Conservation (phyloP, 768 basidiomycete genomes). For the Leccinum truebloodii region DNA sequence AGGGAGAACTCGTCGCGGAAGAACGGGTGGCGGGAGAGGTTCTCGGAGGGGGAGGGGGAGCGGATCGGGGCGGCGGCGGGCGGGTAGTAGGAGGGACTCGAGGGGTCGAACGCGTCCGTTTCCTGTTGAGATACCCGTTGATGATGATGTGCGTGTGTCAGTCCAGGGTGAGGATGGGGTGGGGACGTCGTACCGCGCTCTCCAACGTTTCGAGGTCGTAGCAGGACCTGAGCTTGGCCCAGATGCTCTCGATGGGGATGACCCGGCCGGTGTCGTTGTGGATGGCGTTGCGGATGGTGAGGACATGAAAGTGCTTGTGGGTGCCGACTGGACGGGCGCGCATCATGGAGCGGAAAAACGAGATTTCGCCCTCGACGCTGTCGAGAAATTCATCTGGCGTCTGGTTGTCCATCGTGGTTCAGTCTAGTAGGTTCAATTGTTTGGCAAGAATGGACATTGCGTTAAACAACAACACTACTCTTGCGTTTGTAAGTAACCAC, state of each 20-base stretch:
- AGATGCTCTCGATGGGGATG: conserved; percentile 64
- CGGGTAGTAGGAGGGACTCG: conserved; percentile 39
- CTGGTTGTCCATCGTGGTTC: conserved; percentile 29
- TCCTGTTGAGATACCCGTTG: conserved; percentile 32
- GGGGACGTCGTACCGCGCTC: conserved; percentile 42
- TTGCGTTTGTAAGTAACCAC: conserved; percentile 23
- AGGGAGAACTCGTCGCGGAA: conserved; percentile 67
- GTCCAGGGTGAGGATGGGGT: not conserved
- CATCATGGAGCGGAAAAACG: conserved; percentile 83
- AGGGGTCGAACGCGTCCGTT: conserved; percentile 48
- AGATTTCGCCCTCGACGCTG: conserved; percentile 79
- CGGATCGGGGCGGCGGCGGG: conserved; percentile 45
- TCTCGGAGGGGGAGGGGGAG: conserved; percentile 70
- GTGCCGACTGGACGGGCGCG: conserved; percentile 81
- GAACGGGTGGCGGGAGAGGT: conserved; percentile 67
- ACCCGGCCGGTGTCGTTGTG: conserved; percentile 64
- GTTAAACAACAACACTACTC: conserved; percentile 25
- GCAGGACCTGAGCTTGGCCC: conserved; percentile 69
- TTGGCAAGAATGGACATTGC: conserved; percentile 13
- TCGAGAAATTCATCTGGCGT: conserved; percentile 52
- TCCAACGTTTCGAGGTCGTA: conserved; percentile 81
- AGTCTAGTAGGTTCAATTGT: conserved; percentile 20
- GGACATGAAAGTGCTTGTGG: conserved; percentile 79
- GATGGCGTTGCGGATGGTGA: conserved; percentile 73
- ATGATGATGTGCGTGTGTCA: too few relatives aligned